Percentiles rank a stretch among this genome's conserved stretches.
Evolutionary conservation across 352 stramenopile genomes (phyloP).

Genomic region (Lagenidium giganteum): DNA sequence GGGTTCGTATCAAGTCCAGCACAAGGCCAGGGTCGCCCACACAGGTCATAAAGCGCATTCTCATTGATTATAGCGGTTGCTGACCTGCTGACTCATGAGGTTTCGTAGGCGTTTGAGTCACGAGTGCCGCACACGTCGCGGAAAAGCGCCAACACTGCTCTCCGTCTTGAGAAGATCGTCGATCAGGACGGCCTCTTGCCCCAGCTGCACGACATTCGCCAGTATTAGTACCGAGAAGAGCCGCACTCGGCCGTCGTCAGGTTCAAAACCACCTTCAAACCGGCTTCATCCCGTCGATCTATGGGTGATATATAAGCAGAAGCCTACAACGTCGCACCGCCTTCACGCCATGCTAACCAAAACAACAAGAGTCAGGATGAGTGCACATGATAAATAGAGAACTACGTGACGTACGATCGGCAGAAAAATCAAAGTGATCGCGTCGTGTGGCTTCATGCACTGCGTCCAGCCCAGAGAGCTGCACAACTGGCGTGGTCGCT

Average conservation of each 20-base stretch:
- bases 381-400: background rate
- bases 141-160: conserved; percentile 52
- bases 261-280: conserved; percentile 16
- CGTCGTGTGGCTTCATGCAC: conserved; percentile 19
- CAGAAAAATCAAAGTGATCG: conserved; percentile 17
- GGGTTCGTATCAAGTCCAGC: conserved; percentile 17
- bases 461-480: conserved; percentile 18
- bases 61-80: too few species aligned
- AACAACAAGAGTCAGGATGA: background rate
- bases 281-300: conserved; percentile 8
- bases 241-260: conserved; percentile 1
- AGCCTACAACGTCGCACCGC: background rate
- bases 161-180: conserved; percentile 52
- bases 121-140: conserved; percentile 54
- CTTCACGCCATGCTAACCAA: conserved; percentile 9
- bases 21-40: too few species aligned
- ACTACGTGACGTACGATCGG: conserved; percentile 11
- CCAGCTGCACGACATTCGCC: conserved; percentile 43
- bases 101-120: conserved; percentile 24
- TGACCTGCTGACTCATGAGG: background rate
- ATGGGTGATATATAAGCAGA: conserved; percentile 2
- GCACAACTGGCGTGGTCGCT: conserved; percentile 7
- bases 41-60: too few species aligned
- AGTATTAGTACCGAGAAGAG: conserved; percentile 46
- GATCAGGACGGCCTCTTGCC: conserved; percentile 55